phyloP scores from a whole-genome alignment of 345 rosid genomes.

The Eutrema heterophyllum region DNA sequence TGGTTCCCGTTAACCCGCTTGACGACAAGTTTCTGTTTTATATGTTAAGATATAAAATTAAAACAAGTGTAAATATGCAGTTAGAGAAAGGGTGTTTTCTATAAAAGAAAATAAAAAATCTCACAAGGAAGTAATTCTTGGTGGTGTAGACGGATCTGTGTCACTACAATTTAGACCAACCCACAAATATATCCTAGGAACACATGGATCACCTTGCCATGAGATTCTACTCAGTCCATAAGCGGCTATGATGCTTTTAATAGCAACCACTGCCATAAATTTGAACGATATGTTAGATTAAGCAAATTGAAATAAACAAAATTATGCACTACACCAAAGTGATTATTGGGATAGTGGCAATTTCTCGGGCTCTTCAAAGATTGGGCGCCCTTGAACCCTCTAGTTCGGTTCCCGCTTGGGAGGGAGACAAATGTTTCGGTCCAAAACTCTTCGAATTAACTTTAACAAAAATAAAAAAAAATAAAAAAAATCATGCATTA shows the following conservation, averaged over 20 bases:
- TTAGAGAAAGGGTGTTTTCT: background rate
- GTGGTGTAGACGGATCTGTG: constrained; percentile 4
- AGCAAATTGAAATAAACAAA: background rate
- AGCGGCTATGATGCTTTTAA: constrained; percentile 17
- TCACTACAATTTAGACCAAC: constrained; percentile 37
- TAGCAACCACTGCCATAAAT: constrained; percentile 37
- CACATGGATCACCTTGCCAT: constrained; percentile 72
- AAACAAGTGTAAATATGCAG: background rate
- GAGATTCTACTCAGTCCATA: constrained; percentile 31
- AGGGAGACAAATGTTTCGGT: too few relatives aligned
- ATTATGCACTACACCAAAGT: background rate
- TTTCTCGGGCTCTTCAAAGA: too few relatives aligned
- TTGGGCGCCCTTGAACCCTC: too few relatives aligned
- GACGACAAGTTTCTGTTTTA: constrained; percentile 34
- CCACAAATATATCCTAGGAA: constrained; percentile 36
- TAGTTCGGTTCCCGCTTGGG: too few relatives aligned
- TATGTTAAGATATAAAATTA: background rate
- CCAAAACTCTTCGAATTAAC: too few relatives aligned
- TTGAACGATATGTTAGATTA: background rate
- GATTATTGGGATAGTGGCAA: too few relatives aligned
- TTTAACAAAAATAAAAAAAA: too few relatives aligned
- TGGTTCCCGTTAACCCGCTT: constrained; percentile 31
- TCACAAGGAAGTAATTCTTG: constrained; percentile 29
- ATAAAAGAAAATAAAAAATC: background rate
- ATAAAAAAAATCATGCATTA: background rate